These are phyloP conservation scores for Saitozyma sp. DNA, from an alignment of 768 basidiomycete species.

Conservation along the genomic window DNA sequence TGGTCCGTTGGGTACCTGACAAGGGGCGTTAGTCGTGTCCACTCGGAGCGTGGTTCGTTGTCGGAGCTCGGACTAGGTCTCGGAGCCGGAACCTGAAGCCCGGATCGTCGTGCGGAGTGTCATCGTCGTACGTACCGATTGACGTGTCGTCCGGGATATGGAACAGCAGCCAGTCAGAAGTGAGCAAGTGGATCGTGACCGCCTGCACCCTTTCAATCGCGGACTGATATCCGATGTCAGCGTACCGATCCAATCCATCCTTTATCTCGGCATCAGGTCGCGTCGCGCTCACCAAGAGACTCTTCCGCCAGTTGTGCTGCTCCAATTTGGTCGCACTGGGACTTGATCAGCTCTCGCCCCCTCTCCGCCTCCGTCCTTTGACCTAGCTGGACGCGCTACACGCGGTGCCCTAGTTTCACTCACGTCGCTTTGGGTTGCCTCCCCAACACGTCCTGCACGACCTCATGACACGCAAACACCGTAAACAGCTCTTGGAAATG, in stretches of 20 bases:
- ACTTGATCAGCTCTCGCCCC: background rate
- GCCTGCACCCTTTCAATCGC: slow-evolving; percentile 67
- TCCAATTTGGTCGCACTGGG: slow-evolving; percentile 47
- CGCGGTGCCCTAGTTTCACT: slow-evolving; percentile 2
- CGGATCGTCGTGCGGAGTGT: no score
- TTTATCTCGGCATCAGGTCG: background rate
- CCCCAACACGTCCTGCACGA: slow-evolving; percentile 34
- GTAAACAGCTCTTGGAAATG: slow-evolving; percentile 36
- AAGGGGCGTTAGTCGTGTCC: background rate
- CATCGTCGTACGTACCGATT: background rate
- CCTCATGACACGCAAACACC: slow-evolving; percentile 40
- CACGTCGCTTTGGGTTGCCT: slow-evolving; percentile 40
- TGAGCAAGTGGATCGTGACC: slow-evolving; percentile 69
- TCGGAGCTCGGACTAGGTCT: background rate
- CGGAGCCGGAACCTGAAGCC: slow-evolving; percentile 37
- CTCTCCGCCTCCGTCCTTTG: background rate
- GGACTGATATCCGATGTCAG: slow-evolving; percentile 21
- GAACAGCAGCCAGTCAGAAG: slow-evolving; percentile 45
- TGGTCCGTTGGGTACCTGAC: slow-evolving; percentile 58
- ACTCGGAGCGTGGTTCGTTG: background rate
- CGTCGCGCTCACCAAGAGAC: slow-evolving; percentile 26
- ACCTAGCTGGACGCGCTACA: background rate
- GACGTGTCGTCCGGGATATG: slow-evolving; percentile 20
- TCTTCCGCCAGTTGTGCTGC: slow-evolving; percentile 48
- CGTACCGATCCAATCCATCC: no score